phyloP scores from a whole-genome alignment of 805 yeast genomes.

The Jamesozyma hellenica region DNA sequence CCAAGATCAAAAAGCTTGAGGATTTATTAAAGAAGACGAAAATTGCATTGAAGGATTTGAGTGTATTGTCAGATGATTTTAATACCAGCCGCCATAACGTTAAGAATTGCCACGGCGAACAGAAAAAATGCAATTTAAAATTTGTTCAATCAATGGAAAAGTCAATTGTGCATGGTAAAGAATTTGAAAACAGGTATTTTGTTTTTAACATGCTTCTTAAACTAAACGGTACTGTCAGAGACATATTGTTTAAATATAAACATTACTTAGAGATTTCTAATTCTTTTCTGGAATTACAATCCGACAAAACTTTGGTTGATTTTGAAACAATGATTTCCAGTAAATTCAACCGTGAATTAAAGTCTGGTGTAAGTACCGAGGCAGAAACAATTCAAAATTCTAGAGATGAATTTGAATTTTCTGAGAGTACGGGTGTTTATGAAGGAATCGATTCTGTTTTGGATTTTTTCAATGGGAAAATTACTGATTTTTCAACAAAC shows the following conservation, averaged over 20 bases:
- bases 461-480: slow-evolving; percentile 39
- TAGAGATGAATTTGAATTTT: background rate
- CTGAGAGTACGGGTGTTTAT: background rate
- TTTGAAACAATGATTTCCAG: slow-evolving; percentile 40
- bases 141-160: slow-evolving; percentile 16
- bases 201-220: slow-evolving; percentile 63
- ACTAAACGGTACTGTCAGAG: slow-evolving; percentile 67
- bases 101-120: background rate
- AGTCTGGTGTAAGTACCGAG: background rate
- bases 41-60: slow-evolving; percentile 11
- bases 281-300: slow-evolving; percentile 35
- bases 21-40: slow-evolving; percentile 9
- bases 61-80: slow-evolving; percentile 16
- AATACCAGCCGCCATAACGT: slow-evolving; percentile 6
- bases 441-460: slow-evolving; percentile 6
- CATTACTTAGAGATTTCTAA: slow-evolving; percentile 38
- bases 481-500: slow-evolving; percentile 33
- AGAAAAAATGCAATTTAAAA: slow-evolving; percentile 4
- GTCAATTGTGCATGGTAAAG: slow-evolving; percentile 1
- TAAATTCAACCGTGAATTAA: slow-evolving; percentile 9
- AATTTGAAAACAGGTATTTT: slow-evolving; percentile 49
- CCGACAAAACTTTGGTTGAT: slow-evolving; percentile 40
- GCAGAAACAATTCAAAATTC: background rate
- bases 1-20: slow-evolving; percentile 11
- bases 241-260: slow-evolving; percentile 51